These are phyloP conservation scores for Massariosphaeria phaeospora DNA, from an alignment of 495 filamentous ascomycete species.

Conservation along the genomic window DNA sequence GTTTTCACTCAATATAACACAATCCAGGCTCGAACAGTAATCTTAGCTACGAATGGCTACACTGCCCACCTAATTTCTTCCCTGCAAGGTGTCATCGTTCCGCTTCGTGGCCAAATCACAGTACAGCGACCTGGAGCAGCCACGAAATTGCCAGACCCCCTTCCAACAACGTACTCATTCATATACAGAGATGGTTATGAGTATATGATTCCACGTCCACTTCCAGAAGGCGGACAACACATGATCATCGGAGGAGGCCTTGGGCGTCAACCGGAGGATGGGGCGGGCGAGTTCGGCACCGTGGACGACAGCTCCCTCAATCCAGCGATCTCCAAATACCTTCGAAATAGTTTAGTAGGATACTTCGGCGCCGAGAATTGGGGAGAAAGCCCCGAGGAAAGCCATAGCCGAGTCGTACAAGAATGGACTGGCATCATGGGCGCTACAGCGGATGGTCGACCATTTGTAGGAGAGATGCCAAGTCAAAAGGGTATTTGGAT, in stretches of 20 bases:
- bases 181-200: slow-evolving; percentile 56
- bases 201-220: slow-evolving; percentile 62
- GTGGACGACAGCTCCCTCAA: slow-evolving; percentile 58
- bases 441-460: slow-evolving; percentile 51
- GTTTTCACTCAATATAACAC: slow-evolving; percentile 53
- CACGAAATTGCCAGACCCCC: slow-evolving; percentile 31
- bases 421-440: slow-evolving; percentile 65
- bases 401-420: slow-evolving; percentile 53
- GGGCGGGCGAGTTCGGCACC: slow-evolving; percentile 49
- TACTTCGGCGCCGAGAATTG: slow-evolving; percentile 55
- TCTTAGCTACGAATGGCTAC: slow-evolving; percentile 72
- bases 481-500: slow-evolving; percentile 48
- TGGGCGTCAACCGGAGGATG: slow-evolving; percentile 44
- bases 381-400: slow-evolving; percentile 54
- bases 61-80: slow-evolving; percentile 53
- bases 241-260: slow-evolving; percentile 69
- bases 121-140: slow-evolving; percentile 55
- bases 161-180: slow-evolving; percentile 57
- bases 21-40: slow-evolving; percentile 51
- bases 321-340: slow-evolving; percentile 49
- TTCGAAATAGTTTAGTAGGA: slow-evolving; percentile 43
- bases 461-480: slow-evolving; percentile 47
- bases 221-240: slow-evolving; percentile 49
- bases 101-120: slow-evolving; percentile 62
- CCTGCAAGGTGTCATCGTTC: slow-evolving; percentile 59